Evolutionary conservation across 225 moss, liverwort and hornwort genomes (phyloP), one percentile per base, ranked within the genome.

Genomic region (Neckera pumila): DNA sequence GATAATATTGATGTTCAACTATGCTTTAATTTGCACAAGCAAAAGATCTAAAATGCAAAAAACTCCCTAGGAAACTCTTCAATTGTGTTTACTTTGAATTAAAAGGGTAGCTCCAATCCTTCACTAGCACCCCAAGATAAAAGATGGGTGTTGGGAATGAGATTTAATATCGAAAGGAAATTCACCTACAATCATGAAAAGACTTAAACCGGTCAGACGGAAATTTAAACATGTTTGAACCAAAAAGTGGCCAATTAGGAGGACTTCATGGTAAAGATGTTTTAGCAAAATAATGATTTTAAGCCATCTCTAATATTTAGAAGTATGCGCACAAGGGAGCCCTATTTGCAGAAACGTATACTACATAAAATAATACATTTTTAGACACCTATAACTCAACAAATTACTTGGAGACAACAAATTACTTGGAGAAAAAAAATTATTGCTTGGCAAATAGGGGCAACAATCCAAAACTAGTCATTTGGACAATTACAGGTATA

Each of bases 371-470:
- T 49, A 49, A 13, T 49, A 49, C 13, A 49, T 49, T 49, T 49
- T 49, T 12, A 47, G 11, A 47, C 11, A 12, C 47, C 47, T 3
- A 47, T 45, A n/a, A 54, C 1, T 36, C n/a, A n/a, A n/a, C n/a
- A n/a, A n/a, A n/a, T n/a, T n/a, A n/a, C n/a, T n/a, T n/a, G n/a
- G n/a, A n/a, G n/a, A n/a, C 2, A 36, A 23, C 9, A 34, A 76
- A 23, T 22, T 36, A 22, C 3, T 14, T 22, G 0, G 3, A 36
- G 0, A 8, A 14, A 51, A 17, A 74, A 8, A 31, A 33, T 7
- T 0, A 21, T 49, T 51, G 13, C 1, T 1, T 51, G 0, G 0
- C 13, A 76, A 53, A 34, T 0, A 53, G 0, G 1, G 3, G 1
- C 2, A 14, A 10, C 1, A 0, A 15, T 10, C 23, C 0, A 77